These are phyloP conservation scores for Penicillium egyptiacum DNA, from an alignment of 495 filamentous ascomycete species.

Conservation along the genomic window DNA sequence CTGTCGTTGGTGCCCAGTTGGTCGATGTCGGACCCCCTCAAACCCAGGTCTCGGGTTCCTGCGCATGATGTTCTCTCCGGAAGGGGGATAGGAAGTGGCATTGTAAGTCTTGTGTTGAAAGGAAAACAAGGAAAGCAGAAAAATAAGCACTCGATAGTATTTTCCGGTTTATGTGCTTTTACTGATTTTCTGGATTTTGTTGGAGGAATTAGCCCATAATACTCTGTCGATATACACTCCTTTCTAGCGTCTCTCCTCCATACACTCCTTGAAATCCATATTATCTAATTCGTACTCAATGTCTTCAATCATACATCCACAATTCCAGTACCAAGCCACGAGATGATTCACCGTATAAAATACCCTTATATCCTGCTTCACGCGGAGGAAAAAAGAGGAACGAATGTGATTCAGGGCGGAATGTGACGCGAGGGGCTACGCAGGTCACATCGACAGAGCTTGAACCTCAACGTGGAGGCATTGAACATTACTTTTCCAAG, in stretches of 20 bases:
- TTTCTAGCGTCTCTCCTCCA: not conserved
- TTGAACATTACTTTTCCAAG: not conserved
- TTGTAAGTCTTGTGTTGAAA: not conserved
- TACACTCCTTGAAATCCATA: not conserved
- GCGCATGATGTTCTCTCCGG: not conserved
- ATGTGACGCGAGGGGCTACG: slow-evolving; percentile 13
- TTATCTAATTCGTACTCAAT: not conserved
- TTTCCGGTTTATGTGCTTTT: not conserved
- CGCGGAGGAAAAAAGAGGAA: not conserved
- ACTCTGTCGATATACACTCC: slow-evolving; percentile 2
- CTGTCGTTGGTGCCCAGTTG: slow-evolving; percentile 13
- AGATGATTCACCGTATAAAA: not conserved
- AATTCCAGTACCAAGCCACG: not conserved
- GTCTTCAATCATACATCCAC: not conserved
- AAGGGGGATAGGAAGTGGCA: not conserved
- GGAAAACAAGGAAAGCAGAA: not conserved
- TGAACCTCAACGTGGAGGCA: not conserved
- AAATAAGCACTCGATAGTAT: not conserved
- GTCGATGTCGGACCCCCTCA: slow-evolving; percentile 24
- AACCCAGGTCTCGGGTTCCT: slow-evolving; percentile 19
- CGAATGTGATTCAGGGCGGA: slow-evolving; percentile 5
- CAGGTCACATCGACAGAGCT: not conserved
- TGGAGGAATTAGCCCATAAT: not conserved
- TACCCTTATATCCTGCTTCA: not conserved
- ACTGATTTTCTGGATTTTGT: not conserved